phyloP scores from a whole-genome alignment of 441 rosid species.

The Pelargonium cotyledonis region DNA sequence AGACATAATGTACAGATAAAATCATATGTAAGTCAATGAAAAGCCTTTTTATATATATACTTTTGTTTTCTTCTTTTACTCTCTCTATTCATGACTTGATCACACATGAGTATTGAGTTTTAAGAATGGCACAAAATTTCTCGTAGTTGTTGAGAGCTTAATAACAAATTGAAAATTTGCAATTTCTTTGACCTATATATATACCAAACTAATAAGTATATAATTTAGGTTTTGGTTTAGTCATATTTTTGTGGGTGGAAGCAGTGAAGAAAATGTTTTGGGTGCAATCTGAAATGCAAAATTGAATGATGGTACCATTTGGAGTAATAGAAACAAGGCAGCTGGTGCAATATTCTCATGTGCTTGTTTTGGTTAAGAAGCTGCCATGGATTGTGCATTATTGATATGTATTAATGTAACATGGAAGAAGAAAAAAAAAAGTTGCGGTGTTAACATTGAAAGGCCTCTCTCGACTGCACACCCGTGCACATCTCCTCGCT shows the following conservation, averaged over 20 bases:
- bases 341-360: neutral
- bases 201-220: no score
- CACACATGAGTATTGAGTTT: no score
- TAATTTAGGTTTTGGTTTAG: neutral
- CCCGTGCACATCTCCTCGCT: neutral
- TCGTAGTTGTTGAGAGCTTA: no score
- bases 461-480: neutral
- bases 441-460: neutral
- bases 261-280: neutral
- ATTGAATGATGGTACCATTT: neutral
- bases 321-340: constrained; percentile 1
- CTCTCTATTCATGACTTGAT: no score
- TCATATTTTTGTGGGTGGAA: neutral
- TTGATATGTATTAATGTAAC: neutral
- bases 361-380: constrained; percentile 3
- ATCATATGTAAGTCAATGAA: neutral
- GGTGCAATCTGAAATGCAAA: neutral
- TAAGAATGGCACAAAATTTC: no score
- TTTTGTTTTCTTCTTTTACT: no score
- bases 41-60: neutral
- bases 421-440: neutral
- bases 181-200: neutral
- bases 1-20: neutral
- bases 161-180: neutral
- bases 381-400: neutral